phyloP scores from a whole-genome alignment of 1,139 yeast species.

The Citeromyces siamensis region DNA sequence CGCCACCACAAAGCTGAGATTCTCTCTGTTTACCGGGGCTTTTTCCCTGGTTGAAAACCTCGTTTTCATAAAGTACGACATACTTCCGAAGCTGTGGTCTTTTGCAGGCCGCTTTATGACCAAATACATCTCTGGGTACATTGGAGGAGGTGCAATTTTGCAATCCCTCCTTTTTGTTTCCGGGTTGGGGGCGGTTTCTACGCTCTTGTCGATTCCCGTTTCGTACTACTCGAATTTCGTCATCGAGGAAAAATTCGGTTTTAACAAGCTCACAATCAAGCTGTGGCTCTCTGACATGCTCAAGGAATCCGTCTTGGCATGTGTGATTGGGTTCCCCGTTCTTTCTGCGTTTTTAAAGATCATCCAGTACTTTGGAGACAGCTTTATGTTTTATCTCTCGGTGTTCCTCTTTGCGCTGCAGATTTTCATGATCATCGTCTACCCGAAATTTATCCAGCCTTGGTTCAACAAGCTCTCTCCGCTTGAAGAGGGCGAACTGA shows the following conservation, averaged over 20 bases:
- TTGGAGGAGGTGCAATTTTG: constrained; percentile 36
- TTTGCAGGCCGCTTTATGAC: constrained; percentile 25
- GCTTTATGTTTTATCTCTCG: constrained; percentile 72
- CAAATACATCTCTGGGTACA: constrained; percentile 18
- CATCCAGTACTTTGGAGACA: constrained; percentile 66
- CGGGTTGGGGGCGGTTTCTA: constrained; percentile 32
- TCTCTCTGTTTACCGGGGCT: constrained; percentile 44
- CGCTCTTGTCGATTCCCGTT: constrained; percentile 50
- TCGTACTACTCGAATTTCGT: constrained; percentile 74
- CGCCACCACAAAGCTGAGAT: constrained; percentile 70
- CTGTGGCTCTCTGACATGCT: constrained; percentile 64
- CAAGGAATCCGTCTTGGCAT: constrained; percentile 42
- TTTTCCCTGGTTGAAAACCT: constrained; percentile 44
- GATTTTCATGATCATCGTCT: constrained; percentile 53
- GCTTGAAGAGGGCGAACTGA: constrained; percentile 81
- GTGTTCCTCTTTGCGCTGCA: constrained; percentile 60
- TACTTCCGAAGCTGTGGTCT: constrained; percentile 62
- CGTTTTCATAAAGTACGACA: constrained; percentile 43
- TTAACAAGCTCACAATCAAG: constrained; percentile 67
- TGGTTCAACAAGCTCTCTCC: constrained; percentile 86
- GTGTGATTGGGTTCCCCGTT: constrained; percentile 60
- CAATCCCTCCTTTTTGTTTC: constrained; percentile 59
- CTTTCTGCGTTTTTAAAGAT: constrained; percentile 69
- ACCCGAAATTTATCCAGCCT: constrained; percentile 82
- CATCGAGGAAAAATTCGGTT: constrained; percentile 85